These are phyloP conservation scores for Phytophthora fragariae DNA, from an alignment of 352 stramenopile genomes.

Conservation along the genomic window DNA sequence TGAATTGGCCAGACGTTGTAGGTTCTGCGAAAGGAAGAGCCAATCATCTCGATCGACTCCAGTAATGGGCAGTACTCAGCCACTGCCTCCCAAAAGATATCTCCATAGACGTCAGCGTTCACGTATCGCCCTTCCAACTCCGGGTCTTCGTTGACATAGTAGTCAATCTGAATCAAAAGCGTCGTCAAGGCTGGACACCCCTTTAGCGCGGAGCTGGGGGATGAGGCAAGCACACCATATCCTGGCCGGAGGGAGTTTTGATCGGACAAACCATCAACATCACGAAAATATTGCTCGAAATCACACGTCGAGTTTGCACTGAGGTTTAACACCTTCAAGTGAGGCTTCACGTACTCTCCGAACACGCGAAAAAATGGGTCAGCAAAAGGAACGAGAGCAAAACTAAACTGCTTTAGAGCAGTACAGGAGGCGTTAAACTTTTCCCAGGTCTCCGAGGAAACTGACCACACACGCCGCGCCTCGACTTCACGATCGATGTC, in stretches of 20 bases:
- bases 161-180: slow-evolving; percentile 4
- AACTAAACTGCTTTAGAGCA: neutral
- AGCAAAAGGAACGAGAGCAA: slow-evolving; percentile 6
- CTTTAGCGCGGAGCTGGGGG: neutral
- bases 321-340: neutral
- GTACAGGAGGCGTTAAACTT: slow-evolving; percentile 11
- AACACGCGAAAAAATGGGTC: slow-evolving; percentile 13
- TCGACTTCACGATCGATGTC: neutral
- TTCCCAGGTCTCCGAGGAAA: slow-evolving; percentile 12
- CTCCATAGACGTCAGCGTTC: slow-evolving; percentile 9
- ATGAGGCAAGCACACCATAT: neutral
- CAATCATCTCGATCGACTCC: slow-evolving; percentile 4
- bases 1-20: neutral
- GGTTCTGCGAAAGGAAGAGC: neutral
- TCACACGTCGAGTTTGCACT: slow-evolving; percentile 1
- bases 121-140: neutral
- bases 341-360: slow-evolving; percentile 7
- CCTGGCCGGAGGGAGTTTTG: neutral
- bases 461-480: neutral
- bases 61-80: neutral
- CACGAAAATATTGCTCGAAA: slow-evolving; percentile 4
- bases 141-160: neutral
- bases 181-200: slow-evolving; percentile 1
- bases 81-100: slow-evolving; percentile 12
- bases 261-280: neutral